Evolutionary conservation across 371 early-diverging fungal genomes (phyloP).

Genomic region (Mortierella sp.): DNA sequence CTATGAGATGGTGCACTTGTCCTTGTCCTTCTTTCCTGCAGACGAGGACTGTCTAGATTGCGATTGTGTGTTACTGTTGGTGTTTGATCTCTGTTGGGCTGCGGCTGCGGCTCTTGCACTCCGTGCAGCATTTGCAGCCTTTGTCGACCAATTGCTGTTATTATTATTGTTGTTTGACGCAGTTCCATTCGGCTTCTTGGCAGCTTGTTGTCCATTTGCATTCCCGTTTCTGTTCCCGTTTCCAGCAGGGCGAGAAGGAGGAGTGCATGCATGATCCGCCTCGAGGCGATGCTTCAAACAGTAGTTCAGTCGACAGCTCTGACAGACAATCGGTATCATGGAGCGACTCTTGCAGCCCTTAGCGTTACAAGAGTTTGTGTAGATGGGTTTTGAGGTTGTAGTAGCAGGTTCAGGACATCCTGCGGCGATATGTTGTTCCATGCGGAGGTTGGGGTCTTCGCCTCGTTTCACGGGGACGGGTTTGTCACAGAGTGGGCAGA

Average conservation of each 20-base stretch:
- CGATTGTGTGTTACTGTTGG: slow-evolving; percentile 13
- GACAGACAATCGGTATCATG: slow-evolving; percentile 71
- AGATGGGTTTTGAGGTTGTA: slow-evolving; percentile 62
- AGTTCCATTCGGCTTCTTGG: slow-evolving; percentile 5
- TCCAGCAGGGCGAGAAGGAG: neutral
- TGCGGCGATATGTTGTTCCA: slow-evolving; percentile 74
- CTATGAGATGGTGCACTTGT: slow-evolving; percentile 47
- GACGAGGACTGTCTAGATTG: slow-evolving; percentile 19
- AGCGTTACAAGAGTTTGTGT: slow-evolving; percentile 66
- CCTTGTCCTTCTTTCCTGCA: slow-evolving; percentile 47
- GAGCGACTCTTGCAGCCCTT: slow-evolving; percentile 69
- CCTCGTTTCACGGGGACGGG: slow-evolving; percentile 77
- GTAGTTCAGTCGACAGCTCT: slow-evolving; percentile 69
- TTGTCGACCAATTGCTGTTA: slow-evolving; percentile 19
- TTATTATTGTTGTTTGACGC: neutral
- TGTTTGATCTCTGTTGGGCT: slow-evolving; percentile 30
- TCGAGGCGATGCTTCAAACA: slow-evolving; percentile 78
- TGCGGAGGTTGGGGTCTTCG: slow-evolving; percentile 75
- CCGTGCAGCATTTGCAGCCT: slow-evolving; percentile 25
- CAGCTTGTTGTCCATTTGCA: neutral
- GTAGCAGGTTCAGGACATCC: slow-evolving; percentile 67
- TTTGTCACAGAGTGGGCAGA: slow-evolving; percentile 74
- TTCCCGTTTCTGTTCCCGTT: slow-evolving; percentile 6
- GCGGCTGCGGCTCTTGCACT: slow-evolving; percentile 33
- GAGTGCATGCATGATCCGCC: slow-evolving; percentile 68